These are phyloP conservation scores for Trichoderma guizhouense DNA, from an alignment of 2,329 filamentous ascomycete species.

Conservation along the genomic window DNA sequence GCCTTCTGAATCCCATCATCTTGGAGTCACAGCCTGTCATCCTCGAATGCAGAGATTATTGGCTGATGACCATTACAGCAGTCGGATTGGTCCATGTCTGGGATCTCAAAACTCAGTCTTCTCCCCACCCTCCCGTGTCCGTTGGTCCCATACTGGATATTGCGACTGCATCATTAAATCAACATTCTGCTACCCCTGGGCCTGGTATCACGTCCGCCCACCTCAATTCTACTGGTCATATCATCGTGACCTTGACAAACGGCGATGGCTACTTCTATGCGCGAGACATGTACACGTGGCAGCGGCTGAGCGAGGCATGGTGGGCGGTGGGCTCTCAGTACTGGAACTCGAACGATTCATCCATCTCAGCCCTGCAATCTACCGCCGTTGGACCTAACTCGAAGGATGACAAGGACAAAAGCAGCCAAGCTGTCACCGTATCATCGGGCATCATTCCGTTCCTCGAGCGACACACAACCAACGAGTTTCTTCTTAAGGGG, in stretches of 20 bases:
- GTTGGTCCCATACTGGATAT: conserved; percentile 85
- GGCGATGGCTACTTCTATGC: conserved; percentile 94
- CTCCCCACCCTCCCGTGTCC: conserved; percentile 86
- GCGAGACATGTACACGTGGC: conserved; percentile 82
- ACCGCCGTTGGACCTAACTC: conserved; percentile 61
- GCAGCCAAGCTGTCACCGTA: conserved; percentile 53
- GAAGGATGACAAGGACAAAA: conserved; percentile 43
- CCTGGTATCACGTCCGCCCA: conserved; percentile 89
- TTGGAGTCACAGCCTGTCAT: conserved; percentile 93
- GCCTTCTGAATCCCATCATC: conserved; percentile 78
- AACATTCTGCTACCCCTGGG: conserved; percentile 69
- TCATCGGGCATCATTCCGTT: conserved; percentile 92
- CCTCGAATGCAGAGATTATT: conserved; percentile 83
- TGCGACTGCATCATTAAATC: conserved; percentile 73
- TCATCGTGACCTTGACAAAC: conserved; percentile 88
- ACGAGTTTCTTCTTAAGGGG: conserved; percentile 85
- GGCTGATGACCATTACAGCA: conserved; percentile 84
- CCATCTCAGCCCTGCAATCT: conserved; percentile 74
- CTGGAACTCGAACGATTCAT: conserved; percentile 96
- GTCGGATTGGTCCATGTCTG: conserved; percentile 89
- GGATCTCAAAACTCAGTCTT: conserved; percentile 79
- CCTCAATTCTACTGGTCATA: conserved; percentile 79
- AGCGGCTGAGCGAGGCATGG: conserved; percentile 93
- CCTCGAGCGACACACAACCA: conserved; percentile 91
- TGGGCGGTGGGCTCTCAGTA: conserved; percentile 98